Conservation (phyloP, 176 grass and related monocot genomes). For the Raddia guianensis region DNA sequence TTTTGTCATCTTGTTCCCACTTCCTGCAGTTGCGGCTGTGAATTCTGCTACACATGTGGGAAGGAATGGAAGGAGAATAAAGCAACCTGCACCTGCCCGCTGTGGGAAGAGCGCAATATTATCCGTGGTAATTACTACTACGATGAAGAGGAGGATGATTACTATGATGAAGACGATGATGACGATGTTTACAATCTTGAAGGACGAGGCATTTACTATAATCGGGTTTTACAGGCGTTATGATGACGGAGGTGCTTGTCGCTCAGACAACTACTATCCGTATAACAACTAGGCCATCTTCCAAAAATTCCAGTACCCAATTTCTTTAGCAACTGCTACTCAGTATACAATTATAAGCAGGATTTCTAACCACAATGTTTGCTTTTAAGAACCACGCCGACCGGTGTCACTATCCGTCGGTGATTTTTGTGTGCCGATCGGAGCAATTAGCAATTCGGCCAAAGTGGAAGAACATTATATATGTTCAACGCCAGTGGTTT, state of each 20-base stretch:
- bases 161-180: not conserved
- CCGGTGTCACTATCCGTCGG: not conserved
- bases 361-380: not conserved
- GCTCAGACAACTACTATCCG: not conserved
- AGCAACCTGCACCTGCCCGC: conserved; percentile 59
- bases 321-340: not conserved
- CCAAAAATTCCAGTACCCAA: not conserved
- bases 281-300: conserved; percentile 5
- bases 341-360: not conserved
- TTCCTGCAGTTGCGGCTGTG: conserved; percentile 60
- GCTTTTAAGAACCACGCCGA: not conserved
- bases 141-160: not conserved
- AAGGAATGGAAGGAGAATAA: conserved; percentile 81
- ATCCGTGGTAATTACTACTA: not conserved
- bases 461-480: not conserved
- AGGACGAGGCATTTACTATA: not conserved
- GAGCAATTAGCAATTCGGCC: not conserved
- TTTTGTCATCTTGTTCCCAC: not conserved
- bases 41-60: conserved; percentile 91
- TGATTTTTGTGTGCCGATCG: not conserved
- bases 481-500: too few species aligned
- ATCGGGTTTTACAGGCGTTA: not conserved
- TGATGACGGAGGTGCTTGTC: not conserved
- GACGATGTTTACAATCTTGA: not conserved
- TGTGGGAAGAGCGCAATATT: conserved; percentile 69